A percentile compares a stretch with the other conserved stretches of the same genome.
Evolutionary conservation across 2,329 filamentous ascomycete species (phyloP).

Genomic region (Colletotrichum kahawae): DNA sequence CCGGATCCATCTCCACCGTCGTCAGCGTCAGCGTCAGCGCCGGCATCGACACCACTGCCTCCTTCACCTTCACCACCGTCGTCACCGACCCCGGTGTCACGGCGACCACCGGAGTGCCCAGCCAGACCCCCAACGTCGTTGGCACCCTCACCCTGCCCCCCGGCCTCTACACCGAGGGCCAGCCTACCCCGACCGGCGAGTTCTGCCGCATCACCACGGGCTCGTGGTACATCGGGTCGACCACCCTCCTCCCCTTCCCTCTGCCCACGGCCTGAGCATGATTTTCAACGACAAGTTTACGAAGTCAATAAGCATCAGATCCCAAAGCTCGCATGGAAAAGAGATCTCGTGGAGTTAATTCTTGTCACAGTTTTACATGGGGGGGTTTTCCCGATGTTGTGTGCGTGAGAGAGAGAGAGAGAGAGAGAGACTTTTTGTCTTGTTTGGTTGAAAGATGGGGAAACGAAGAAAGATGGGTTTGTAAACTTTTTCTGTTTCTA

Average conservation of each 20-base stretch:
- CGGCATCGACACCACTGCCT: neutral
- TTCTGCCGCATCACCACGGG: slow-evolving; percentile 7
- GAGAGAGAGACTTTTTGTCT: neutral
- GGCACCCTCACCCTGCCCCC: slow-evolving; percentile 10
- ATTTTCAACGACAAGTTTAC: neutral
- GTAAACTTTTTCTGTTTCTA: neutral
- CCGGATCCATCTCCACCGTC: neutral
- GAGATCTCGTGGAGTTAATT: neutral
- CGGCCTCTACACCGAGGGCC: slow-evolving; percentile 9
- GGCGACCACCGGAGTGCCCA: neutral
- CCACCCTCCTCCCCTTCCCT: slow-evolving; percentile 2
- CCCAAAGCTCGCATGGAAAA: neutral
- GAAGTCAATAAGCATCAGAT: slow-evolving; percentile 4
- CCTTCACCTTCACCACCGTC: neutral
- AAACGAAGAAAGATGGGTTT: neutral
- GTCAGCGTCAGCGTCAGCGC: neutral
- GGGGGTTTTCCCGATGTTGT: neutral
- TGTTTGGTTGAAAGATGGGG: neutral
- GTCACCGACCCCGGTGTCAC: neutral
- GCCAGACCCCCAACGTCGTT: neutral
- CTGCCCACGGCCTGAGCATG: neutral
- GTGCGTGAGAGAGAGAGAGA: neutral
- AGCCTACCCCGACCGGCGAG: neutral
- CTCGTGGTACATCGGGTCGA: slow-evolving; percentile 8
- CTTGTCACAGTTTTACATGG: neutral